Conservation (phyloP, 2,329 filamentous ascomycete genomes). For the Fulvia fulva region DNA sequence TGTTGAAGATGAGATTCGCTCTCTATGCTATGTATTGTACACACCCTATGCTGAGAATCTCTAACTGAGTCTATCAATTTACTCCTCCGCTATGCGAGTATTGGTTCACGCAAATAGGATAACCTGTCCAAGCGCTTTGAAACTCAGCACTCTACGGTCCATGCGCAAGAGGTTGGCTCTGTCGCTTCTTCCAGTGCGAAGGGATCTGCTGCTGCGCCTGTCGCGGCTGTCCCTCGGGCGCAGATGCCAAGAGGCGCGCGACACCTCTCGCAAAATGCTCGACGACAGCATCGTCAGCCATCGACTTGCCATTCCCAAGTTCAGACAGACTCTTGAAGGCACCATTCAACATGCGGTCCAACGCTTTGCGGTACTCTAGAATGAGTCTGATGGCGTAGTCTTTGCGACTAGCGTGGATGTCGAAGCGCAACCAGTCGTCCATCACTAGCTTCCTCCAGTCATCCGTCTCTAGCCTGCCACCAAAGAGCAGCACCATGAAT, state of each 20-base stretch:
- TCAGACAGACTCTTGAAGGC: slow-evolving; percentile 26
- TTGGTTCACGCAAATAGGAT: background rate
- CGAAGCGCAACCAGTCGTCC: slow-evolving; percentile 37
- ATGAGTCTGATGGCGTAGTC: slow-evolving; percentile 28
- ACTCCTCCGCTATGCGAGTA: background rate
- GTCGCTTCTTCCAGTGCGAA: background rate
- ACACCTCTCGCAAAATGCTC: slow-evolving; percentile 22
- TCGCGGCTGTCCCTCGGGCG: background rate
- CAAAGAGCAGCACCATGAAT: slow-evolving; percentile 31
- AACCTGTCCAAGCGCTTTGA: background rate
- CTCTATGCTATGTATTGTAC: background rate
- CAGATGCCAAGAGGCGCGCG: slow-evolving; percentile 18
- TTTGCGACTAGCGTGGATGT: slow-evolving; percentile 16
- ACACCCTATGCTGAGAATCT: background rate
- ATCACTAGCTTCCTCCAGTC: slow-evolving; percentile 27
- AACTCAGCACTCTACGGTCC: background rate
- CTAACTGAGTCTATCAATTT: background rate
- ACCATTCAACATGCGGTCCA: slow-evolving; percentile 31
- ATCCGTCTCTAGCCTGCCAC: slow-evolving; percentile 25
- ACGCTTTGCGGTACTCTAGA: slow-evolving; percentile 35
- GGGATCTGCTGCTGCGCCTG: background rate
- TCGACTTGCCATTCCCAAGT: background rate
- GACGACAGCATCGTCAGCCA: slow-evolving; percentile 20
- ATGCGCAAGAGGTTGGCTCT: background rate
- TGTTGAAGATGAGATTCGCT: no score